phyloP scores from a whole-genome alignment of 768 basidiomycete genomes.

The Tylopilus felleus region DNA sequence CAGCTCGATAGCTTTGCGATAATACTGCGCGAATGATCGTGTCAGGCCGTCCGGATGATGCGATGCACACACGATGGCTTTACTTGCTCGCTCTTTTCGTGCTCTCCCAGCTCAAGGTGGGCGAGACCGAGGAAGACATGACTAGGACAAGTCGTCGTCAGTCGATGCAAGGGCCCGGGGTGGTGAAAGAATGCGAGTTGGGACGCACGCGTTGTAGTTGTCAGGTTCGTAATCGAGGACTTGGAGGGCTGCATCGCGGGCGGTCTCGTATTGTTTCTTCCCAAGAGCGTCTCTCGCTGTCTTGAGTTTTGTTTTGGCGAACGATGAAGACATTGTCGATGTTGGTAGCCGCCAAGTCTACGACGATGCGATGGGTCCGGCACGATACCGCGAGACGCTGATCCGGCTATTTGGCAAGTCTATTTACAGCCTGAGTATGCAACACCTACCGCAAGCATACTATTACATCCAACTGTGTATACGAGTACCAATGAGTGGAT shows the following conservation, averaged over 20 bases:
- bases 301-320: constrained; percentile 75
- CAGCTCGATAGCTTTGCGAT: constrained; percentile 70
- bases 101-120: constrained; percentile 66
- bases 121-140: constrained; percentile 85
- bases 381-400: too few relatives aligned
- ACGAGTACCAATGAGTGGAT: too few relatives aligned
- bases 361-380: too few relatives aligned
- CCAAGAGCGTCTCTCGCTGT: constrained; percentile 68
- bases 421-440: too few relatives aligned
- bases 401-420: neutral
- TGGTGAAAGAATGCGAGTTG: neutral
- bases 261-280: constrained; percentile 70
- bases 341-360: neutral
- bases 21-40: constrained; percentile 49
- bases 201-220: constrained; percentile 83
- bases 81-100: constrained; percentile 84
- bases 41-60: constrained; percentile 16
- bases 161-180: neutral
- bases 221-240: constrained; percentile 73
- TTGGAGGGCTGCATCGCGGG: constrained; percentile 61
- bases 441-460: too few relatives aligned
- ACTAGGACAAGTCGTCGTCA: constrained; percentile 38
- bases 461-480: too few relatives aligned
- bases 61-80: constrained; percentile 23
- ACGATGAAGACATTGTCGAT: constrained; percentile 31